Base-by-base conservation (phyloP, 768 basidiomycete genomes). In the Suillus brevipes region DNA sequence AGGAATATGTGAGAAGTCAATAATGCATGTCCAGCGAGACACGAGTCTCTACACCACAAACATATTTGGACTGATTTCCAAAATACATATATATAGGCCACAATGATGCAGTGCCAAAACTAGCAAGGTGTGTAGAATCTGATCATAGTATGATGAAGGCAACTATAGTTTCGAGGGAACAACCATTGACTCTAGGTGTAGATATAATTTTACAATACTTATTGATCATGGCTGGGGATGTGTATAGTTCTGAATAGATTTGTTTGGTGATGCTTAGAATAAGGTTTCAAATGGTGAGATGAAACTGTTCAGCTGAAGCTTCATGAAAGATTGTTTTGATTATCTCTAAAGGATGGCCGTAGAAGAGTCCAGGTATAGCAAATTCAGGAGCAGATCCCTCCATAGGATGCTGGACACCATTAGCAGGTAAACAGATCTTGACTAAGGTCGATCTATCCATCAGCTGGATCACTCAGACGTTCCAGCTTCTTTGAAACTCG, bases 341-440 rank as follows among this genome's bases (percentile, higher is more conserved):
- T 3, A 78, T 68, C 3, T 72, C 64, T 0, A 67, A 69, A 13
- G 75, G 62, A 14, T 68, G 72, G 0, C 69, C 65, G 60, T 72
- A 74, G 16, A 67, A 65, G 2, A 80, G 65, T 1, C 76, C 79
- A 4, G 74, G 70, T 0, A 79, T 66, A 2, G 28, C 1, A 37
- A 78, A 75, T 5, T 37, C 13, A 0, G 61, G 61, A 0, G 64
- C 53, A 0, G 0, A 13, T 2, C 6, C 6, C 6, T 66, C 63
- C 0, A 7, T 1, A 2, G 37, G 3, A 16, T 58, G 45, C 12
- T 47, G 37, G 4, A 55, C 43, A 6, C 62, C 50, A 14, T 70
- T 62, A 8, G n/a, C n/a, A n/a, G n/a, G n/a, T n/a, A n/a, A n/a
- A n/a, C n/a, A n/a, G n/a, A n/a, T n/a, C n/a, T n/a, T n/a, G n/a